Evolutionary conservation across 306 rosid genomes (phyloP).

Genomic region (Dryas octopetala): DNA sequence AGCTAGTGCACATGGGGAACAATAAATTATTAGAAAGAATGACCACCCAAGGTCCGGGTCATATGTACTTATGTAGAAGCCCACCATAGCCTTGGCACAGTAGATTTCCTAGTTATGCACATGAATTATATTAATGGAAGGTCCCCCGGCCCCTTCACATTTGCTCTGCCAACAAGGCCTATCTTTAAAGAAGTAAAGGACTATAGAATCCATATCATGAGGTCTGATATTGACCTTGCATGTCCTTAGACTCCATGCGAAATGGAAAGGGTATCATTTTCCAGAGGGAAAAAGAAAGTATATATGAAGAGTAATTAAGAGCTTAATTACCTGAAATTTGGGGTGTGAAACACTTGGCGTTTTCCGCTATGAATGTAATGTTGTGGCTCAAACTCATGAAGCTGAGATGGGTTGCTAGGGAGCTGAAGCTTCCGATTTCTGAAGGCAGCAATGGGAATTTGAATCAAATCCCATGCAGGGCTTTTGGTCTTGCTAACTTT

Average conservation of each 20-base stretch:
- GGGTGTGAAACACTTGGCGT: constrained; percentile 53
- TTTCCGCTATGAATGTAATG: constrained; percentile 39
- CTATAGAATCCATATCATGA: constrained; percentile 1
- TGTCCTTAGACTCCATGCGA: constrained; percentile 17
- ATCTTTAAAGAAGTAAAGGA: neutral
- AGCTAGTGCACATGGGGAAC: constrained; percentile 14
- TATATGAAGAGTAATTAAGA: no score
- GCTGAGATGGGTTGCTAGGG: constrained; percentile 43
- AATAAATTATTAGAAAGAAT: constrained; percentile 11
- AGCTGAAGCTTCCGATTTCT: constrained; percentile 50
- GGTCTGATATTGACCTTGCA: constrained; percentile 5
- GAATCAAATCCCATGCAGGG: constrained; percentile 44
- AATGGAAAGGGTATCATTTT: neutral
- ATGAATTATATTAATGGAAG: neutral
- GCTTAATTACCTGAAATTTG: constrained; percentile 51
- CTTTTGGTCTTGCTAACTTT: constrained; percentile 42
- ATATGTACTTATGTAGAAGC: neutral
- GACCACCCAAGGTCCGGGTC: neutral
- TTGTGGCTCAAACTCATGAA: constrained; percentile 54
- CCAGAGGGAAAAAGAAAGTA: neutral
- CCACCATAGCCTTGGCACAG: constrained; percentile 11
- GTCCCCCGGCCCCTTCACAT: neutral
- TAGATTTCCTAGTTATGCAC: constrained; percentile 27
- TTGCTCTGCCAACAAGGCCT: constrained; percentile 9
- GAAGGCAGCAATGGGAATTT: constrained; percentile 45